A percentile compares a stretch with the other conserved stretches of the same genome.
These are phyloP conservation scores for Starmerella bombi DNA, from an alignment of 805 yeast genomes.

Conservation along the genomic window DNA sequence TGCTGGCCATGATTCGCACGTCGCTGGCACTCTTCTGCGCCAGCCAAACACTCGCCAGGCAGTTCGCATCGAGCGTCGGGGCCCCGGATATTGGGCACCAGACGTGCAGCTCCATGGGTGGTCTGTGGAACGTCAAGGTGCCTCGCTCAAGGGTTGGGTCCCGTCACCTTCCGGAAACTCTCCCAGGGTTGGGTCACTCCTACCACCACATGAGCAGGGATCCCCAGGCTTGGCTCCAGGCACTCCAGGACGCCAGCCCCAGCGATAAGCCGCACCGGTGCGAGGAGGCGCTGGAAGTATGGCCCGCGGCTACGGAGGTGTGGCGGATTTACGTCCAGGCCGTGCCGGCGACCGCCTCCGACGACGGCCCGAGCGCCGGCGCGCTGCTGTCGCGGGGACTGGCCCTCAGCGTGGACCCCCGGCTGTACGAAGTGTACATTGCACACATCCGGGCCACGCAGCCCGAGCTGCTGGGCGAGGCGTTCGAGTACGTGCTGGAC, in stretches of 20 bases:
- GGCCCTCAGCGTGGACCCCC: slow-evolving; percentile 47
- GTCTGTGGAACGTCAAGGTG: too few species aligned
- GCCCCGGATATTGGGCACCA: slow-evolving; percentile 23
- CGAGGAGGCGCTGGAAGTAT: slow-evolving; percentile 46
- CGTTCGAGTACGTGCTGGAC: slow-evolving; percentile 69
- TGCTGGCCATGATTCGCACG: slow-evolving; percentile 19
- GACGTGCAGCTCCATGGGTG: slow-evolving; percentile 27
- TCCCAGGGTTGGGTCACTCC: too few species aligned
- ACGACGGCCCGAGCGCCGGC: slow-evolving; percentile 30
- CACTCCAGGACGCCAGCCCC: background rate
- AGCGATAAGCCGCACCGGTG: slow-evolving; percentile 5
- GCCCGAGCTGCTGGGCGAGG: slow-evolving; percentile 77
- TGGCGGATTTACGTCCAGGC: slow-evolving; percentile 57
- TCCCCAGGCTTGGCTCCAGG: slow-evolving; percentile 6
- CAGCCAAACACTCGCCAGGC: slow-evolving; percentile 25
- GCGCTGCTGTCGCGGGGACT: slow-evolving; percentile 49
- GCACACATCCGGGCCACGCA: slow-evolving; percentile 57
- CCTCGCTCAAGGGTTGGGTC: too few species aligned
- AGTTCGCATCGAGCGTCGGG: slow-evolving; percentile 25
- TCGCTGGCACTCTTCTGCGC: slow-evolving; percentile 10
- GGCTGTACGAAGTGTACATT: slow-evolving; percentile 65
- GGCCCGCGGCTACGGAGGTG: slow-evolving; percentile 54
- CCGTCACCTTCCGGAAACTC: too few species aligned
- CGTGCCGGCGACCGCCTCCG: slow-evolving; percentile 36
- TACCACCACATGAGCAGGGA: slow-evolving; percentile 1